phyloP scores from a whole-genome alignment of 2,329 filamentous ascomycete genomes.

The Colletotrichum eleusines region DNA sequence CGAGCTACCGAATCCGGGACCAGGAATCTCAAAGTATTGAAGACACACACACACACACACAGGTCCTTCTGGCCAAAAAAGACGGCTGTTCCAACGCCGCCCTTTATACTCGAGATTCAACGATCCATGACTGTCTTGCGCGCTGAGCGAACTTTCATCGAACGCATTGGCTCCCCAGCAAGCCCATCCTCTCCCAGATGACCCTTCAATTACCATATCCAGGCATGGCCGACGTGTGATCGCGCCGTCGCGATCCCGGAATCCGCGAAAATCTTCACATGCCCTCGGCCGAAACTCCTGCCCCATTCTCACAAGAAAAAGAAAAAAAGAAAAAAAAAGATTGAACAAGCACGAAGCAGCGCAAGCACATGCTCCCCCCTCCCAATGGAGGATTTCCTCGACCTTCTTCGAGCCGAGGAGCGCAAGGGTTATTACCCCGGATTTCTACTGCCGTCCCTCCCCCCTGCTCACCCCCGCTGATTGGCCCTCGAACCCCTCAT shows the following conservation, averaged over 20 bases:
- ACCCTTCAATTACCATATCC: not conserved
- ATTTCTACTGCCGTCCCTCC: not conserved
- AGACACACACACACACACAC: too few relatives aligned
- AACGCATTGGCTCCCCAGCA: slow-evolving; percentile 11
- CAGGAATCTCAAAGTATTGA: not conserved
- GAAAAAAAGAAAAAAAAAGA: too few relatives aligned
- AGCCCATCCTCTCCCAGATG: slow-evolving; percentile 7
- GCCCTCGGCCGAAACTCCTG: slow-evolving; percentile 15
- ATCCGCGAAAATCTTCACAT: slow-evolving; percentile 20
- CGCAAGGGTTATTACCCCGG: slow-evolving; percentile 26
- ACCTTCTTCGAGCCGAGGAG: slow-evolving; percentile 27
- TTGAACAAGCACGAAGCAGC: not conserved
- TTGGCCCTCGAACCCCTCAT: slow-evolving; percentile 29
- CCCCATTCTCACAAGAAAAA: not conserved
- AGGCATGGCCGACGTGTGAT: slow-evolving; percentile 23
- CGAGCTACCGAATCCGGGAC: not conserved
- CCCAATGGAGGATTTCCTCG: not conserved
- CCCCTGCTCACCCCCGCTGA: slow-evolving; percentile 23
- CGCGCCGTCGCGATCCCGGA: slow-evolving; percentile 1
- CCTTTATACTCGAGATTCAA: slow-evolving; percentile 12
- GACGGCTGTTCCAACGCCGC: too few relatives aligned
- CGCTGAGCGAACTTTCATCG: slow-evolving; percentile 12
- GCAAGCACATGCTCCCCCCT: slow-evolving; percentile 26
- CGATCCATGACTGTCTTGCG: not conserved
- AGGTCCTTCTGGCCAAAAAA: not conserved